Evolutionary conservation across 2,329 filamentous ascomycete genomes (phyloP).

Genomic region (Teratosphaeria pseudoeucalypti): DNA sequence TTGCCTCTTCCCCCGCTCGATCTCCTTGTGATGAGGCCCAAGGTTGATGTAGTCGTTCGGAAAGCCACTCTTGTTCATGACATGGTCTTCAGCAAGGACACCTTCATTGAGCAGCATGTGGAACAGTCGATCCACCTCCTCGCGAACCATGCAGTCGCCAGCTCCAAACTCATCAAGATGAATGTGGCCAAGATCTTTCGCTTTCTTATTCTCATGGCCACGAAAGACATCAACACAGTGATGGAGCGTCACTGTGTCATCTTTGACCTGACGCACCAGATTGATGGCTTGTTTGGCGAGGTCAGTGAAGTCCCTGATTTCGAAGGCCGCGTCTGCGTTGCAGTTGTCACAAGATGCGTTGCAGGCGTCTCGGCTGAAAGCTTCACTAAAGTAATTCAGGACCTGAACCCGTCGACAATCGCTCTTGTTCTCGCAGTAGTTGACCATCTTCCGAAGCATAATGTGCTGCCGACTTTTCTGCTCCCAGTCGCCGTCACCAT

Average conservation of each 20-base stretch:
- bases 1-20: slow-evolving; percentile 31
- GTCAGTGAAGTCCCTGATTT: slow-evolving; percentile 64
- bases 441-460: slow-evolving; percentile 76
- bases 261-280: slow-evolving; percentile 48
- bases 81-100: slow-evolving; percentile 54
- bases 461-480: slow-evolving; percentile 75
- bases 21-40: slow-evolving; percentile 37
- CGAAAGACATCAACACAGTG: slow-evolving; percentile 79
- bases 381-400: slow-evolving; percentile 87
- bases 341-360: slow-evolving; percentile 80
- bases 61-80: slow-evolving; percentile 45
- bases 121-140: slow-evolving; percentile 77
- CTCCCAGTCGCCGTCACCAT: slow-evolving; percentile 63
- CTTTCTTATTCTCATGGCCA: slow-evolving; percentile 54
- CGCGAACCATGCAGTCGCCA: slow-evolving; percentile 59
- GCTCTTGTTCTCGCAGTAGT: slow-evolving; percentile 79
- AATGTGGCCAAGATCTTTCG: slow-evolving; percentile 44
- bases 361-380: slow-evolving; percentile 63
- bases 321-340: slow-evolving; percentile 58
- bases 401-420: slow-evolving; percentile 85
- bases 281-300: slow-evolving; percentile 61
- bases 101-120: slow-evolving; percentile 63
- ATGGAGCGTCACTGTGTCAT: slow-evolving; percentile 57
- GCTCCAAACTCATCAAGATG: slow-evolving; percentile 52
- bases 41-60: slow-evolving; percentile 59